A percentile compares a stretch with the other conserved stretches of the same genome.
Conservation (phyloP, 1,284 basidiomycete species). For the Moniliella sp. region DNA sequence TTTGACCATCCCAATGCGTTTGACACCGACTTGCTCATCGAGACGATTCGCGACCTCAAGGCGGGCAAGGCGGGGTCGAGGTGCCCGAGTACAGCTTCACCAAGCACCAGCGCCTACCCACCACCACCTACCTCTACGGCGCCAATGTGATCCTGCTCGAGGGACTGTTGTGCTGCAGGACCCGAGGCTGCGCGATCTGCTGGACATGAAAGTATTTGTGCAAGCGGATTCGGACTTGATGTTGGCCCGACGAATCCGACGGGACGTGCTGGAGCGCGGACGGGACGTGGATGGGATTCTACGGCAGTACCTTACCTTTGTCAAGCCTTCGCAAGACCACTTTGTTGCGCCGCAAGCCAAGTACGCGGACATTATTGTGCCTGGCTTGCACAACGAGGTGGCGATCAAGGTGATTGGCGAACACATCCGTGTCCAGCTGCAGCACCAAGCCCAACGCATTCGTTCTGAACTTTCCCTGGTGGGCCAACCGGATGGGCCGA, state of each 20-base stretch:
- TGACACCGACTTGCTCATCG: constrained; percentile 60
- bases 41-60: constrained; percentile 59
- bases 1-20: constrained; percentile 85
- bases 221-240: constrained; percentile 79
- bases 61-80: constrained; percentile 42
- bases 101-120: constrained; percentile 63
- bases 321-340: constrained; percentile 67
- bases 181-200: constrained; percentile 47
- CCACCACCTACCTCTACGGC: constrained; percentile 79
- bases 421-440: constrained; percentile 62
- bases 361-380: constrained; percentile 47
- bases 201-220: constrained; percentile 59
- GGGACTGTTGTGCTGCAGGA: constrained; percentile 71
- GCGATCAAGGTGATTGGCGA: constrained; percentile 82
- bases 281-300: constrained; percentile 65
- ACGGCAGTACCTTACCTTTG: constrained; percentile 77
- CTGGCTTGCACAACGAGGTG: constrained; percentile 27
- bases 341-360: constrained; percentile 73
- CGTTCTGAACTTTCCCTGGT: constrained; percentile 10
- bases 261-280: constrained; percentile 71
- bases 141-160: constrained; percentile 85
- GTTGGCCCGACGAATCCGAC: constrained; percentile 70
- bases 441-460: constrained; percentile 7
- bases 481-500: neutral
- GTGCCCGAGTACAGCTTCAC: constrained; percentile 85